Evolutionary conservation across 179 eudicot genomes (phyloP).

Genomic region (Beta corolliflora): DNA sequence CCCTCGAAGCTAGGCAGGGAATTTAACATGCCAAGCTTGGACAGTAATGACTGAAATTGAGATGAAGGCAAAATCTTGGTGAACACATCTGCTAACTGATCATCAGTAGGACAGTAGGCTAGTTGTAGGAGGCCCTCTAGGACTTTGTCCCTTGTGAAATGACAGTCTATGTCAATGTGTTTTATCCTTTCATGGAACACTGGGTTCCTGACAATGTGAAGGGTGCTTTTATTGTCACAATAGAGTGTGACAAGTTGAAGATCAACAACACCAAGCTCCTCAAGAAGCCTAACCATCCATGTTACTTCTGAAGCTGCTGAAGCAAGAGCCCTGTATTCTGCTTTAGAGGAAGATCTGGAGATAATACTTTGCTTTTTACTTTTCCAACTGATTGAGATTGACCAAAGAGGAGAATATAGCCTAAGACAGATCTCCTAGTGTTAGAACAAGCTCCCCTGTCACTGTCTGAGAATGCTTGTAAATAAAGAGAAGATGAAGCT

Average conservation of each 20-base stretch:
- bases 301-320: constrained; percentile 1
- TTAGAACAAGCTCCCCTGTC: constrained; percentile 10
- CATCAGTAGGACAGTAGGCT: background rate
- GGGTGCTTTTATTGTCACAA: background rate
- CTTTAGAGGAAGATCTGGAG: constrained; percentile 8
- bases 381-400: background rate
- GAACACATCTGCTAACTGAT: background rate
- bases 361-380: too few relatives aligned
- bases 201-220: background rate
- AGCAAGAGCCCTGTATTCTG: constrained; percentile 1
- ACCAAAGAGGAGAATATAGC: background rate
- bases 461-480: background rate
- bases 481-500: fast-evolving
- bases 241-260: background rate
- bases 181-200: background rate
- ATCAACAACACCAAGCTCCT: too few relatives aligned
- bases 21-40: too few relatives aligned
- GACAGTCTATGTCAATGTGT: background rate
- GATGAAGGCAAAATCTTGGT: too few relatives aligned
- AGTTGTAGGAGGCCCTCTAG: background rate
- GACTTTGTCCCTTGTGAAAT: background rate
- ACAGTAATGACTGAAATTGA: too few relatives aligned
- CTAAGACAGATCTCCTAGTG: background rate
- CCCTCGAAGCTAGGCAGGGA: too few relatives aligned
- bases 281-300: too few relatives aligned